Base-by-base conservation (phyloP, 345 rosid species). In the Aurinia saxatilis region DNA sequence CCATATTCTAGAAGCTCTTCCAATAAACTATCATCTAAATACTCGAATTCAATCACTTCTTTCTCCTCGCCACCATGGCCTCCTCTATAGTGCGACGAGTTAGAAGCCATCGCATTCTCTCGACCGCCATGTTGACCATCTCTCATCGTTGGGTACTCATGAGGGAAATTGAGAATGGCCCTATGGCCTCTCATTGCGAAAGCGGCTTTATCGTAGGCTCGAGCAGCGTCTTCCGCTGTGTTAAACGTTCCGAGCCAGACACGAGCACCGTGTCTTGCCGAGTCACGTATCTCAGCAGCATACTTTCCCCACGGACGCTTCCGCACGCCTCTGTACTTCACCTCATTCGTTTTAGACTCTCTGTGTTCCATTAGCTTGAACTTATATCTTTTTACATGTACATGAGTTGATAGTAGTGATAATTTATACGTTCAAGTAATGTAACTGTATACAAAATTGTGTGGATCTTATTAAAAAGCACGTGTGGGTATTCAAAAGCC, bases 271-370 rank as follows among this genome's bases (percentile, higher is more conserved):
- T 81, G 84, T 73, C 75, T 79, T 0, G 82, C 69, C 0, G 97
- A 88, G 65, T 90, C 91, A 0, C 90, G 90, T 67, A 90, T 90
- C 77, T 90, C 90, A 0, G 90, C 95, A 0, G 95, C 88, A 2
- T 79, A 90, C 68, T 83, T 90, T 0, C 97, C 96, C 97, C 97
- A 84, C 0, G 91, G 90, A 30, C 95, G 71, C 72, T 81, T 65
- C 4, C 95, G 66, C 53, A 90, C 83, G 2, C 95, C 97, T 62
- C 87, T 44, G 64, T 86, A 87, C 12, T 77, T 80, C n/a, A 44
- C 66, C 69, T 79, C 84, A 35, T 63, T 49, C 13, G 27, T 49
- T 38, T 56, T 70, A 2, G 65, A 33, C 13, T 46, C 60, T 38
- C 30, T 53, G 30, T 53, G 63, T 33, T 73, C 72, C 68, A 66